Evolutionary conservation across 768 basidiomycete genomes (phyloP).

Genomic region (Rhizopogon sp.): DNA sequence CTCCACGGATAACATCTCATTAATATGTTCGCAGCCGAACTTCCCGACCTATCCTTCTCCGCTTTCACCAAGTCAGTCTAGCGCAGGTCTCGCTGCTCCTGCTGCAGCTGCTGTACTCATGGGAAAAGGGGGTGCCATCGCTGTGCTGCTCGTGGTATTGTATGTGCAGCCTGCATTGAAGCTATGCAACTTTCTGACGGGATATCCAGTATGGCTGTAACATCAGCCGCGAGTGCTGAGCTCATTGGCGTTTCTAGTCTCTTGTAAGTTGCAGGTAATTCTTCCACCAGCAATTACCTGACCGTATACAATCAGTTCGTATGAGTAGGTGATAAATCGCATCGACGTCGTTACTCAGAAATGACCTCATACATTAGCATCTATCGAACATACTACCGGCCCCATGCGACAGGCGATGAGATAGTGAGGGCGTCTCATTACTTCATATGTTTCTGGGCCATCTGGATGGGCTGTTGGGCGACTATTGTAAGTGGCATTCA

Average conservation of each 20-base stretch:
- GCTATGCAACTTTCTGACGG: background rate
- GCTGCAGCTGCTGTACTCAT: conserved; percentile 42
- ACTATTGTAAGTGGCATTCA: conserved; percentile 25
- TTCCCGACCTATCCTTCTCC: conserved; percentile 51
- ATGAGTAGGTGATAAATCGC: conserved; percentile 32
- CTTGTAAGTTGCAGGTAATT: conserved; percentile 28
- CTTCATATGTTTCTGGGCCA: conserved; percentile 38
- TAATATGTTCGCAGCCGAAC: conserved; percentile 28
- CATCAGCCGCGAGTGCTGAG: conserved; percentile 41
- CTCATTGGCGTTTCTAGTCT: conserved; percentile 40
- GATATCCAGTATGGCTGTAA: conserved; percentile 40
- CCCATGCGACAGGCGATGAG: conserved; percentile 31
- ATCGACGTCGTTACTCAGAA: background rate
- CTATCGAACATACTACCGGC: conserved; percentile 34
- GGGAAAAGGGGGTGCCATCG: conserved; percentile 40
- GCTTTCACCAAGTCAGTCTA: conserved; percentile 31
- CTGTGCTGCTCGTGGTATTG: conserved; percentile 41
- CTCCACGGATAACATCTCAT: background rate
- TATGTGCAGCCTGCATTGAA: conserved; percentile 5
- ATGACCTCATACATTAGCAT: conserved; percentile 16
- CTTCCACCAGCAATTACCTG: conserved; percentile 1
- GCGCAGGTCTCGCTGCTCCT: conserved; percentile 41
- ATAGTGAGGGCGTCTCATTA: conserved; percentile 36
- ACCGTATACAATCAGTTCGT: conserved; percentile 28
- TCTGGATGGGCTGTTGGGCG: conserved; percentile 41